Evolutionary conservation across 2,329 filamentous ascomycete genomes (phyloP).

Genomic region (Nigrograna mackinnonii): DNA sequence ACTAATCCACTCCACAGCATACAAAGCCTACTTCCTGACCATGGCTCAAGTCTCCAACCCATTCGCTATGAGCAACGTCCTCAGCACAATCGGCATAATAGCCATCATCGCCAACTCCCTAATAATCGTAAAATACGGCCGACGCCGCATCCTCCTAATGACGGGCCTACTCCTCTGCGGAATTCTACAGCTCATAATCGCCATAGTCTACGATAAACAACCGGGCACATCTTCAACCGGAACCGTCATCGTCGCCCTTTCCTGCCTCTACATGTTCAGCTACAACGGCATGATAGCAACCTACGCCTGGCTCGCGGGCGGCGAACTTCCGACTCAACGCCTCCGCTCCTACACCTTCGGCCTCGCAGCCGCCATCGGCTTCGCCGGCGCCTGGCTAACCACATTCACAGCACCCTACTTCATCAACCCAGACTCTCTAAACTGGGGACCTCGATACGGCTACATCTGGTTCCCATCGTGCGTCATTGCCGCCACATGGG

Average conservation of each 20-base stretch:
- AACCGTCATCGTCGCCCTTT: conserved; percentile 56
- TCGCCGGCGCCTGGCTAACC: conserved; percentile 58
- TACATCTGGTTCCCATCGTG: conserved; percentile 58
- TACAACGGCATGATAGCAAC: conserved; percentile 60
- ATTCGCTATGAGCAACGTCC: conserved; percentile 61
- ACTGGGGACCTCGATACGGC: conserved; percentile 61
- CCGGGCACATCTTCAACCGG: conserved; percentile 41
- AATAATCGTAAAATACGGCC: conserved; percentile 58
- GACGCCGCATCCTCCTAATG: conserved; percentile 58
- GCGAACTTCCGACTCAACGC: conserved; percentile 61
- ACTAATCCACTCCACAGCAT: conserved; percentile 19
- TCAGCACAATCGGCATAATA: conserved; percentile 58
- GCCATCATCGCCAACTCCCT: conserved; percentile 58
- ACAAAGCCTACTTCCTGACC: conserved; percentile 62
- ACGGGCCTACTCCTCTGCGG: conserved; percentile 57
- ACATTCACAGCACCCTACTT: conserved; percentile 65
- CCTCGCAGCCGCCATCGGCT: conserved; percentile 56
- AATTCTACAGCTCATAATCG: conserved; percentile 58
- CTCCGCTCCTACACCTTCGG: conserved; percentile 62
- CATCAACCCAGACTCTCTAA: conserved; percentile 57
- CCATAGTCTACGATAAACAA: conserved; percentile 54
- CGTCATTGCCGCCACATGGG: conserved; percentile 32
- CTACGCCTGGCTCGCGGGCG: conserved; percentile 62
- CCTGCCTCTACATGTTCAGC: conserved; percentile 57
- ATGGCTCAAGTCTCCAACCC: conserved; percentile 60